Conservation (phyloP, 2,329 filamentous ascomycete genomes). For the Penicillium decumbens region DNA sequence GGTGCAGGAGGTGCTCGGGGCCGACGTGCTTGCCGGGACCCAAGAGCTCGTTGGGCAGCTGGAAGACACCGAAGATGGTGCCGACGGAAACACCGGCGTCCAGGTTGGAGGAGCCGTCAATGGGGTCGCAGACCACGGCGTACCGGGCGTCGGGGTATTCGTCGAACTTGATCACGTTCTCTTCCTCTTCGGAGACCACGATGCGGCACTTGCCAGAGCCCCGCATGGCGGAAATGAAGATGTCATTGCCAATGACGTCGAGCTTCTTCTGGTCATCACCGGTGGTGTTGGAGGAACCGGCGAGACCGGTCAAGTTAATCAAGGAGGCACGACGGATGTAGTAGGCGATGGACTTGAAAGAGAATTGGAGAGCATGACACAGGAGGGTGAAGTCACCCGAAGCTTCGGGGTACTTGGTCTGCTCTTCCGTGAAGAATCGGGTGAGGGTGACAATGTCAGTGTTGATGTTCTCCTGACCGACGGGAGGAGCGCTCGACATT, state of each 20-base stretch:
- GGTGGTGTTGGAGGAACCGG: conserved; percentile 89
- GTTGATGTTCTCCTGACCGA: conserved; percentile 74
- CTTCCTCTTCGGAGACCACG: conserved; percentile 96
- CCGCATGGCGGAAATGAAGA: conserved; percentile 93
- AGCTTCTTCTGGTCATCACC: conserved; percentile 99
- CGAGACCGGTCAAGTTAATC: conserved; percentile 91
- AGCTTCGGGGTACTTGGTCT: conserved; percentile 85
- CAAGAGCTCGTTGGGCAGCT: conserved; percentile 65
- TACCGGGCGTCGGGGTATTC: conserved; percentile 72
- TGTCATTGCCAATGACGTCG: conserved; percentile 96
- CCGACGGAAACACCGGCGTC: conserved; percentile 97
- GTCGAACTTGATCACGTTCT: conserved; percentile 82
- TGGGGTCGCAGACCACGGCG: conserved; percentile 94
- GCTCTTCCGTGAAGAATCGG: conserved; percentile 92
- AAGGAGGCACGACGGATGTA: conserved; percentile 95
- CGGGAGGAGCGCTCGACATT: conserved; percentile 46
- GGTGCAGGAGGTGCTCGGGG: conserved; percentile 71
- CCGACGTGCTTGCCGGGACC: conserved; percentile 53
- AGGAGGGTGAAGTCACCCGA: conserved; percentile 99
- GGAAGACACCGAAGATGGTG: conserved; percentile 94
- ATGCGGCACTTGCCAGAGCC: conserved; percentile 86
- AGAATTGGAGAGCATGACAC: conserved; percentile 96
- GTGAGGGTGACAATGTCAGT: conserved; percentile 94
- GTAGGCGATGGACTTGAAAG: conserved; percentile 99
- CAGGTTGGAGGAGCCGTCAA: conserved; percentile 95